Evolutionary conservation across 208 protist genomes (phyloP).

Genomic region (Acanthamoeba lenticulata): DNA sequence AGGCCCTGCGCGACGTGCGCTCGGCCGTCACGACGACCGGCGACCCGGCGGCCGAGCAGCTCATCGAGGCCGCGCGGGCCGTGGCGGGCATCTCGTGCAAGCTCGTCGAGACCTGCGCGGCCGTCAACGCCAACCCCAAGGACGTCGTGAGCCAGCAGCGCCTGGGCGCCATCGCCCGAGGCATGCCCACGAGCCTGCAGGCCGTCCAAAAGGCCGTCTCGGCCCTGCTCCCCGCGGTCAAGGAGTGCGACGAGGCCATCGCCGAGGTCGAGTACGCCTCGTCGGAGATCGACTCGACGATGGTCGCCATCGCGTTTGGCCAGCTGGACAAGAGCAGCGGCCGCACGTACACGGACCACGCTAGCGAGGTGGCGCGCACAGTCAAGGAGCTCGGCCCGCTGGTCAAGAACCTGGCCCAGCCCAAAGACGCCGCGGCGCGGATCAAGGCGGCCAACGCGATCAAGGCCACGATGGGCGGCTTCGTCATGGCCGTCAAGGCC

Average conservation of each 20-base stretch:
- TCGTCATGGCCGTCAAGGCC: slow-evolving; percentile 42
- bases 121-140: slow-evolving; percentile 55
- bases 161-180: background rate
- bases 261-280: background rate
- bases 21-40: background rate
- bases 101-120: background rate
- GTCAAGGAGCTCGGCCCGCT: background rate
- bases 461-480: background rate
- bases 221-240: background rate
- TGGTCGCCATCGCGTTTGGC: slow-evolving; percentile 11
- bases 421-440: background rate
- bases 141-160: slow-evolving; percentile 29
- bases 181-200: background rate
- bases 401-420: slow-evolving; percentile 30
- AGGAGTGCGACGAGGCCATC: slow-evolving; percentile 67
- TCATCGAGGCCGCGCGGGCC: background rate
- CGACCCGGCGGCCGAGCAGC: slow-evolving; percentile 41
- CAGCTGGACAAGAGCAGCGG: slow-evolving; percentile 39
- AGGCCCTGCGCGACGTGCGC: slow-evolving; percentile 49
- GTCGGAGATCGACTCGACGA: slow-evolving; percentile 8
- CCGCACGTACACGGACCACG: background rate
- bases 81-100: background rate
- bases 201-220: slow-evolving; percentile 8
- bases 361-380: background rate
- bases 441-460: background rate